Base-by-base conservation (phyloP, 371 early-diverging fungal species). In the Circinella minor region DNA sequence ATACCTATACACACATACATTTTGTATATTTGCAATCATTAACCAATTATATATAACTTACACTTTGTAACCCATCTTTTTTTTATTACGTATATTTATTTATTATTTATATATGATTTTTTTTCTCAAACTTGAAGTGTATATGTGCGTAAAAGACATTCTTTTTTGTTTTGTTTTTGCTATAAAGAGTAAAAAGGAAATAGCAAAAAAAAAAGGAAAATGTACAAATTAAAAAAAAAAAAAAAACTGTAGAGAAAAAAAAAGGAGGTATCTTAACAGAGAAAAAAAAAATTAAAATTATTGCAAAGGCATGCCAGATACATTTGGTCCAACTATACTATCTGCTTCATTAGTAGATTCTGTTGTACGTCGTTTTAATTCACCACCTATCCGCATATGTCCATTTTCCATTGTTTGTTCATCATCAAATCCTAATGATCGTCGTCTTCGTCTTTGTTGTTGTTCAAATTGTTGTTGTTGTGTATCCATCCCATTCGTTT, bases 371-470 rank as follows among this genome's bases (percentile, higher is more conserved):
- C 65, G 49, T 38, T 65, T 65, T 14, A 49, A 36, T 36, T 65
- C 65, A 34, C 57, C 57, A 34, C 57, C 57, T n/a, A 36, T 69
- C 69, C 15, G 61, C 34, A 8, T 34, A 46, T 14, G 47, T 7
- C 43, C 15, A 55, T 63, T 15, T 36, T 37, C 17, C 34, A 13
- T 48, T 39, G 13, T 43, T 43, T 6, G 51, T 18, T 55, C 61
- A 14, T 65, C 70, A 48, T 76, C 73, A 5, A 82, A 84, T 49
- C 88, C 88, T 38, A 84, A 84, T 4, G 84, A 88, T 7, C 84
- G 86, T 36, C 84, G 79, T 4, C 86, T 78, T 67, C 92, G 81
- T 65, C 90, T 81, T 18, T 79, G 82, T 61, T 68, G 75, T 54
- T 88, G 86, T 71, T 85, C 73, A 27, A 77, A 69, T 4, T 71